phyloP scores from a whole-genome alignment of 129 eudicot genomes.

The Flaveria robusta region DNA sequence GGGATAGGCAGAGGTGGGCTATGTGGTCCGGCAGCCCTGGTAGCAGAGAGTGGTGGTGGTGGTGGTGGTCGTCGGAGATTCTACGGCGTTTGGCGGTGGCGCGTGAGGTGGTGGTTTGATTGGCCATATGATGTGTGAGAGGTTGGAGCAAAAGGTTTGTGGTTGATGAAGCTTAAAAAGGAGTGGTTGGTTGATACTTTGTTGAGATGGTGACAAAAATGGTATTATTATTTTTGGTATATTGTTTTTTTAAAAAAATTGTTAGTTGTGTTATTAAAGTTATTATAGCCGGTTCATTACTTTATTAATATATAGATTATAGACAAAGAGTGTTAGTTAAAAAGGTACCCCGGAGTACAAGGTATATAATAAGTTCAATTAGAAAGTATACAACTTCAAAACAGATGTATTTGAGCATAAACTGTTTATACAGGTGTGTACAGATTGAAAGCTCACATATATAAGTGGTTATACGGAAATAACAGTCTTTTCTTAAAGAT shows the following conservation, averaged over 20 bases:
- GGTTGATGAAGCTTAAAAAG: slow-evolving; percentile 38
- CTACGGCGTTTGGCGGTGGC: slow-evolving; percentile 33
- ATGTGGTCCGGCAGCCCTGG: slow-evolving; percentile 75
- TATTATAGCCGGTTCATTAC: not conserved
- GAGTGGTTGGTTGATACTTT: slow-evolving; percentile 22
- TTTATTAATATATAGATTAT: not conserved
- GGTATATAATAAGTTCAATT: too few species aligned
- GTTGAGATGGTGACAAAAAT: slow-evolving; percentile 2
- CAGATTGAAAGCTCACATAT: too few species aligned
- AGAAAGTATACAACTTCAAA: too few species aligned
- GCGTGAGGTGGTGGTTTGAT: slow-evolving; percentile 33
- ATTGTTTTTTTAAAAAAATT: not conserved
- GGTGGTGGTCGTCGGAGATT: slow-evolving; percentile 32
- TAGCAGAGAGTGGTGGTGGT: slow-evolving; percentile 40
- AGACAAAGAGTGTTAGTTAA: too few species aligned
- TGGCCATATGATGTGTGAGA: slow-evolving; percentile 19
- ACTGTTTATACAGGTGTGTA: too few species aligned
- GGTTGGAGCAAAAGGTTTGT: slow-evolving; percentile 34
- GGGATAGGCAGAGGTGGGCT: slow-evolving; percentile 61
- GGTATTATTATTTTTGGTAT: not conserved
- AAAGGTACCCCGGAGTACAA: too few species aligned
- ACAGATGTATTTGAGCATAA: too few species aligned
- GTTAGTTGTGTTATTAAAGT: not conserved
- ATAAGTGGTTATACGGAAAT: rapidly evolving
- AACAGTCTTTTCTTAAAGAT: too few species aligned